Percentiles rank a stretch among this genome's conserved stretches.
Conservation (phyloP, 768 basidiomycete genomes). For the Boletales sp. region DNA sequence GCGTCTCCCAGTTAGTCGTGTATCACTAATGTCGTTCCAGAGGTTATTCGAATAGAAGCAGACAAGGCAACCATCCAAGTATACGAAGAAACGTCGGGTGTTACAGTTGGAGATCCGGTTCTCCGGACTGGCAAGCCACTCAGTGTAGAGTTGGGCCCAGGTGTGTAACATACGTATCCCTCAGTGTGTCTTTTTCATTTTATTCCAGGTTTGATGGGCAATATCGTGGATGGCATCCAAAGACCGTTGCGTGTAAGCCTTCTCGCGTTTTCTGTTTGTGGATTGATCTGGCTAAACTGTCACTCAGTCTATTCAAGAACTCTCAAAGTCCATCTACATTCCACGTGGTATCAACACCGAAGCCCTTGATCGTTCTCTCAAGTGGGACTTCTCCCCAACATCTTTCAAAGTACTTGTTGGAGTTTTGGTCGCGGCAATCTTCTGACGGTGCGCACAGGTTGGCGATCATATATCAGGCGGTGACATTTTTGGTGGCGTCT, state of each 20-base stretch:
- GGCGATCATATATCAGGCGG: constrained; percentile 98
- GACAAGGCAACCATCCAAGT: constrained; percentile 99
- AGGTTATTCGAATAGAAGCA: constrained; percentile 98
- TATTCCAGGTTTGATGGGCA: constrained; percentile 87
- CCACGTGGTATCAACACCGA: constrained; percentile 98
- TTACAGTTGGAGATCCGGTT: constrained; percentile 98
- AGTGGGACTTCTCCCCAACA: constrained; percentile 94
- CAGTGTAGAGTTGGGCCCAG: constrained; percentile 96
- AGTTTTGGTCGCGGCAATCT: constrained; percentile 1
- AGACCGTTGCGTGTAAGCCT: constrained; percentile 76
- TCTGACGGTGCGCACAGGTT: constrained; percentile 44
- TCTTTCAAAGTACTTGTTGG: constrained; percentile 58
- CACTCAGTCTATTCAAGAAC: constrained; percentile 81
- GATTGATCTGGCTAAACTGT: constrained; percentile 3
- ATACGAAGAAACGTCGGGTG: constrained; percentile 98
- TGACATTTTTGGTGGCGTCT: constrained; percentile 92
- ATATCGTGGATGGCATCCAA: constrained; percentile 98
- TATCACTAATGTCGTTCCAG: constrained; percentile 39
- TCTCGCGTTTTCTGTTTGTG: neutral
- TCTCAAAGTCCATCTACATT: constrained; percentile 99
- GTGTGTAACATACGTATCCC: constrained; percentile 39
- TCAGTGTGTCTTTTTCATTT: constrained; percentile 1
- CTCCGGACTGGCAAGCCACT: constrained; percentile 96
- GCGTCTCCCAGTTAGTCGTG: neutral
- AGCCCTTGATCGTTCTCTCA: constrained; percentile 78